Percentiles rank a stretch among this genome's conserved stretches.
phyloP scores from a whole-genome alignment of 1,139 yeast genomes.

The Casaregolazyma lundiana region DNA sequence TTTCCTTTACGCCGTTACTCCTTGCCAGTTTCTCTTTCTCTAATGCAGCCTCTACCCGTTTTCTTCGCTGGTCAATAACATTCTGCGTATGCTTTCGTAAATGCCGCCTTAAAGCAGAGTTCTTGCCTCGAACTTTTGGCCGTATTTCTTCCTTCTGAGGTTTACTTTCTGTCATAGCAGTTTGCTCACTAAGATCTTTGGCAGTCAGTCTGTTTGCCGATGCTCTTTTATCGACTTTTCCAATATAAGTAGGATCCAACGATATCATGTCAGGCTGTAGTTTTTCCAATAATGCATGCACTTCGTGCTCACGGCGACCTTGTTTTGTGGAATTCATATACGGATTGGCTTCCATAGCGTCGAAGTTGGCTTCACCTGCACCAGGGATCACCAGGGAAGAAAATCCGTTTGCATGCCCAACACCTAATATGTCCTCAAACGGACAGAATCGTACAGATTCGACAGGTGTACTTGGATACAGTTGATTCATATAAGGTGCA shows the following conservation, averaged over 20 bases:
- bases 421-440: conserved; percentile 89
- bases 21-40: conserved; percentile 71
- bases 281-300: conserved; percentile 78
- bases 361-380: conserved; percentile 96
- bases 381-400: conserved; percentile 88
- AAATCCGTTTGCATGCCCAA: conserved; percentile 77
- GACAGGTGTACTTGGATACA: conserved; percentile 72
- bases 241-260: conserved; percentile 83
- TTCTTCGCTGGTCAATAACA: conserved; percentile 81
- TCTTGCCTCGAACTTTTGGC: conserved; percentile 61
- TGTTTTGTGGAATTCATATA: conserved; percentile 69
- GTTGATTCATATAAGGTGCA: conserved; percentile 88
- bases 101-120: conserved; percentile 76
- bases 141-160: conserved; percentile 34
- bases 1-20: conserved; percentile 38
- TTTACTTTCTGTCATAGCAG: conserved; percentile 39
- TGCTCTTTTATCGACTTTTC: conserved; percentile 68
- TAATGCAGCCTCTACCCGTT: conserved; percentile 75
- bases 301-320: conserved; percentile 93
- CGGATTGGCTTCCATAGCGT: conserved; percentile 90
- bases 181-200: conserved; percentile 40
- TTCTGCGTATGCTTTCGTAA: conserved; percentile 81
- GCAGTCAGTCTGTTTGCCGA: conserved; percentile 59
- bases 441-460: conserved; percentile 76
- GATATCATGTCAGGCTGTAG: conserved; percentile 89